Conservation (phyloP, 306 rosid genomes). For the Corylus avellana region DNA sequence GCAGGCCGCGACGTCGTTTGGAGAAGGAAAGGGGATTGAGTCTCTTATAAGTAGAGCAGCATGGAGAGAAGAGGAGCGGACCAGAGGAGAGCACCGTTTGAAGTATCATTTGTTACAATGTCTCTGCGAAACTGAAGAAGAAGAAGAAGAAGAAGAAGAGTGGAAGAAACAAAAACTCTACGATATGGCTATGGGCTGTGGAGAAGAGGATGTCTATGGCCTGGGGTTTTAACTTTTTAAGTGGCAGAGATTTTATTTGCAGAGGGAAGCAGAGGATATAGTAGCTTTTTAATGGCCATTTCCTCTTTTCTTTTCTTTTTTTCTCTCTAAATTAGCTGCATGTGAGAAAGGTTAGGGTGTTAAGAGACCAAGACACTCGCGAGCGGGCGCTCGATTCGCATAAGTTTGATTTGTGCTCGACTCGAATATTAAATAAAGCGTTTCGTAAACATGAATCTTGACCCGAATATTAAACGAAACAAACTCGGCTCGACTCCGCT, state of each 20-base stretch:
- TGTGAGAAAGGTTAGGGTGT: too few species aligned
- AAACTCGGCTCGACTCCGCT: too few species aligned
- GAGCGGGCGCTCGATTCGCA: too few species aligned
- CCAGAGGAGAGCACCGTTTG: constrained; percentile 31
- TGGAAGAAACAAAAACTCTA: background rate
- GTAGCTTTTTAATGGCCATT: too few species aligned
- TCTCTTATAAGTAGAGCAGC: constrained; percentile 20
- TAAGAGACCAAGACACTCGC: too few species aligned
- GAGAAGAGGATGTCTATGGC: background rate
- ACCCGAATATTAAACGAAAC: too few species aligned
- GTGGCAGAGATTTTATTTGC: background rate
- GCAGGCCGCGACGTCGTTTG: constrained; percentile 29
- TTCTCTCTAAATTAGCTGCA: too few species aligned
- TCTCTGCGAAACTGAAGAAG: background rate
- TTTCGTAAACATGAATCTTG: too few species aligned
- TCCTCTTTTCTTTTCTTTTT: too few species aligned
- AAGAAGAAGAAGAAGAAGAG: background rate
- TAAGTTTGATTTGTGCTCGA: too few species aligned
- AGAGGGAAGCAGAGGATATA: background rate
- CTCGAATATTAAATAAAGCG: too few species aligned
- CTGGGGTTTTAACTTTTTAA: background rate
- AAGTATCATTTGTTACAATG: constrained; percentile 25
- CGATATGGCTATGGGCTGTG: background rate
- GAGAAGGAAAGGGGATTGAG: constrained; percentile 44
- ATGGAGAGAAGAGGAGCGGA: constrained; percentile 33